These are phyloP conservation scores for Omphalea diandra DNA, from an alignment of 441 rosid species.

Conservation along the genomic window DNA sequence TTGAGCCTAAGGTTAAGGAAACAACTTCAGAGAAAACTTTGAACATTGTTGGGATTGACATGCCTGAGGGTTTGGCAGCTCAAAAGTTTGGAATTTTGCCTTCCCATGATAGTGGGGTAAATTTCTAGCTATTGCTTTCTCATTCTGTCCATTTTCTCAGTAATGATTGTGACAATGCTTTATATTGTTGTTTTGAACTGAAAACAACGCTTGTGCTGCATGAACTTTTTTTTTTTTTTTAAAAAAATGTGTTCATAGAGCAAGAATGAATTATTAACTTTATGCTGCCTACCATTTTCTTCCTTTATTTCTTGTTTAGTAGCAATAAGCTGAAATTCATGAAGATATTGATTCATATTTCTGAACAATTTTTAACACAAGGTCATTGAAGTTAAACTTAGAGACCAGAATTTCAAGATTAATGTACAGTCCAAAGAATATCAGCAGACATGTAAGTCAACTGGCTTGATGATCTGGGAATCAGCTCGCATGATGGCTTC, in stretches of 20 bases:
- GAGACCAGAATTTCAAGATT: slow-evolving; percentile 46
- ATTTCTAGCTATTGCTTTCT: slow-evolving; percentile 4
- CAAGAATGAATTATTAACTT: background rate
- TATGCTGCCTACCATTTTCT: no score
- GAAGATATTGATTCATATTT: background rate
- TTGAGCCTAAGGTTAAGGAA: slow-evolving; percentile 23
- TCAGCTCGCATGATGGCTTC: slow-evolving; percentile 87
- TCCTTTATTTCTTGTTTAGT: background rate
- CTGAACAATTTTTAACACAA: slow-evolving; percentile 18
- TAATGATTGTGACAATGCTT: background rate
- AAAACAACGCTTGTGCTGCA: background rate
- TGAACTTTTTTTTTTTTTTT: background rate
- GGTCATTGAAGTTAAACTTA: slow-evolving; percentile 52
- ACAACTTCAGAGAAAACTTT: slow-evolving; percentile 25
- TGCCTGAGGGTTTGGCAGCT: slow-evolving; percentile 73
- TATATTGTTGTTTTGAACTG: background rate
- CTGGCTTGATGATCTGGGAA: slow-evolving; percentile 97
- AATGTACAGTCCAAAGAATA: slow-evolving; percentile 68
- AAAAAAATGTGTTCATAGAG: background rate
- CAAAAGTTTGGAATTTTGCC: slow-evolving; percentile 75
- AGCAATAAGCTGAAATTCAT: background rate
- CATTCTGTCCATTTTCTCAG: background rate
- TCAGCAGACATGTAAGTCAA: slow-evolving; percentile 89
- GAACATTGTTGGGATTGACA: slow-evolving; percentile 52
- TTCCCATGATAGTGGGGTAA: slow-evolving; percentile 58